A percentile compares a stretch with the other conserved stretches of the same genome.
phyloP scores from a whole-genome alignment of 176 grass and related monocot genomes.

The Typha latifolia region DNA sequence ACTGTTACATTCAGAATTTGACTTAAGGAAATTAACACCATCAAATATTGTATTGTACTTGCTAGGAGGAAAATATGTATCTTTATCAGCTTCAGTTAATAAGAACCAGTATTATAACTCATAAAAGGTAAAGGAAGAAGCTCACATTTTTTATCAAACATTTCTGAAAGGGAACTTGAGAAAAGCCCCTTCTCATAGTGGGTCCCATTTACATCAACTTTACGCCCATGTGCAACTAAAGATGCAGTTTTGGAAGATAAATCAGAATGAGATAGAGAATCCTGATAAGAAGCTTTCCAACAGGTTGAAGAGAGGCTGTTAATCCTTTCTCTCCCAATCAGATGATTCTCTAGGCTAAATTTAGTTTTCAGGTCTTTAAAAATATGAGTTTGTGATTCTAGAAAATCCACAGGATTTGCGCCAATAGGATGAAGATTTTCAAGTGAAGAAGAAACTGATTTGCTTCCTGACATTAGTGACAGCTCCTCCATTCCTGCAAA shows the following conservation, averaged over 20 bases:
- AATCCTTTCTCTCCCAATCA: conserved; percentile 26
- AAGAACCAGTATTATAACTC: no score
- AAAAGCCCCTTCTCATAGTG: conserved; percentile 26
- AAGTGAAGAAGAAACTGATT: conserved; percentile 40
- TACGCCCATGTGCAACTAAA: conserved; percentile 17
- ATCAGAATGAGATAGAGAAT: conserved; percentile 23
- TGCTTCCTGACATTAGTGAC: conserved; percentile 31
- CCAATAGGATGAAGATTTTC: conserved; percentile 31
- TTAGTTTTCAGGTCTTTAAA: conserved; percentile 25
- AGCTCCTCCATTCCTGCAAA: conserved; percentile 26
- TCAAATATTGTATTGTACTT: neutral
- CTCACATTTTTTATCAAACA: conserved; percentile 41
- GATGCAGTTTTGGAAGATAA: conserved; percentile 16
- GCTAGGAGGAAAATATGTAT: no score
- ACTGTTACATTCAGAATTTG: neutral
- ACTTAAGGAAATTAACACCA: neutral
- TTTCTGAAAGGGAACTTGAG: conserved; percentile 31
- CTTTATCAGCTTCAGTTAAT: no score
- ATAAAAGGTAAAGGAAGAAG: conserved; percentile 13
- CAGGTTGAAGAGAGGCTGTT: conserved; percentile 14
- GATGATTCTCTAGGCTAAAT: conserved; percentile 19
- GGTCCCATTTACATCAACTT: conserved; percentile 5
- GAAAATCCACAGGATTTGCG: conserved; percentile 19
- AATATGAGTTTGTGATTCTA: conserved; percentile 22
- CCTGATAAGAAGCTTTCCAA: conserved; percentile 25